phyloP scores from a whole-genome alignment of 306 rosid genomes.

The Bauhinia variegata region DNA sequence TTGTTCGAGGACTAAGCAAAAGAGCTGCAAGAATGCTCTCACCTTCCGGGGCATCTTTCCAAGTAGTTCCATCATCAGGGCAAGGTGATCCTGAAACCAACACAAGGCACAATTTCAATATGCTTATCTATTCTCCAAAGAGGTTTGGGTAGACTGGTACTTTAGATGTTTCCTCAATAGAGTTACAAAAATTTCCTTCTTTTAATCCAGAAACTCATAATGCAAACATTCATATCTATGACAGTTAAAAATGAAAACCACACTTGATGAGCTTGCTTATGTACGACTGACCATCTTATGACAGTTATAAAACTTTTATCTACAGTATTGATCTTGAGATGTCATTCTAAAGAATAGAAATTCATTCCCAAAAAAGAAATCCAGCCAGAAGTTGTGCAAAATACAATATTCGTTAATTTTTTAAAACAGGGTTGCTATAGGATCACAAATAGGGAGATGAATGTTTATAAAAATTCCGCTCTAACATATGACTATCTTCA shows the following conservation, averaged over 20 bases:
- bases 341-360: slow-evolving; percentile 7
- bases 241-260: slow-evolving; percentile 12
- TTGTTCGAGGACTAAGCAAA: slow-evolving; percentile 12
- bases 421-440: background rate
- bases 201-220: background rate
- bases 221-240: slow-evolving; percentile 9
- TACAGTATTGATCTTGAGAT: slow-evolving; percentile 3
- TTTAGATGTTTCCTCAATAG: background rate
- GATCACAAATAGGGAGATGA: background rate
- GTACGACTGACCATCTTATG: slow-evolving; percentile 4
- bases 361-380: background rate
- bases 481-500: background rate
- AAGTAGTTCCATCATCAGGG: slow-evolving; percentile 97
- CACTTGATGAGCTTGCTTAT: slow-evolving; percentile 16
- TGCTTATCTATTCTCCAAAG: slow-evolving; percentile 3
- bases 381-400: slow-evolving; percentile 6
- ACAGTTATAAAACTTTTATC: background rate
- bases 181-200: too few species aligned
- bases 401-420: background rate
- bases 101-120: slow-evolving; percentile 23
- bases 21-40: slow-evolving; percentile 17
- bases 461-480: background rate
- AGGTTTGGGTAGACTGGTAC: background rate
- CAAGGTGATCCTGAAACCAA: slow-evolving; percentile 92
- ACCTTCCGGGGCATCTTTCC: slow-evolving; percentile 96